Evolutionary conservation across 1,284 basidiomycete genomes (phyloP).

Genomic region (Sporisorium reilianum): DNA sequence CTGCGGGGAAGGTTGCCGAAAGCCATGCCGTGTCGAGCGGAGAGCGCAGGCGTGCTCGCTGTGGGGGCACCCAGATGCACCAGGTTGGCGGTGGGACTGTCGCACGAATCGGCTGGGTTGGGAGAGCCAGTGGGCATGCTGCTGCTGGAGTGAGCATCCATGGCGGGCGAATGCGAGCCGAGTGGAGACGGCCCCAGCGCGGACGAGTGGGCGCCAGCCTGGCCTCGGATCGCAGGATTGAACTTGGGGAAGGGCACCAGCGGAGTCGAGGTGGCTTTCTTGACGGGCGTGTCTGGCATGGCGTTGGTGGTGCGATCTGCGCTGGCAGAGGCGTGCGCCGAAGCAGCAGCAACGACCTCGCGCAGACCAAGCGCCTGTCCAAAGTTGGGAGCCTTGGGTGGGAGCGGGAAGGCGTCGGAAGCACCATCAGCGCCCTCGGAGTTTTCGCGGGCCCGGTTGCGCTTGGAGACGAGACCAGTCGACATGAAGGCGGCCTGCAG

Average conservation of each 20-base stretch:
- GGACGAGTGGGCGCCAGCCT: slow-evolving; percentile 11
- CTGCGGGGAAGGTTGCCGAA: slow-evolving; percentile 34
- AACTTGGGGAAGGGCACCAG: slow-evolving; percentile 49
- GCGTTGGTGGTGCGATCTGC: slow-evolving; percentile 26
- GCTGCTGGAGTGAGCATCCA: slow-evolving; percentile 15
- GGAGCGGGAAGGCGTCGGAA: slow-evolving; percentile 46
- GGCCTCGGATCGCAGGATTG: slow-evolving; percentile 28
- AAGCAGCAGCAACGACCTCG: slow-evolving; percentile 65
- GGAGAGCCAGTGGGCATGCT: slow-evolving; percentile 41
- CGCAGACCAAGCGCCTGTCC: slow-evolving; percentile 58
- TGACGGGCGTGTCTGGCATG: slow-evolving; percentile 71
- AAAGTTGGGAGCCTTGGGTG: slow-evolving; percentile 53
- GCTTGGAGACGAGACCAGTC: slow-evolving; percentile 70
- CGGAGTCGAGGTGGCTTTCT: slow-evolving; percentile 49
- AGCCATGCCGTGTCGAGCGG: slow-evolving; percentile 22
- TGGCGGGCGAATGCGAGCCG: slow-evolving; percentile 27
- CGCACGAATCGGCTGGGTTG: slow-evolving; percentile 42
- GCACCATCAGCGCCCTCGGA: slow-evolving; percentile 34
- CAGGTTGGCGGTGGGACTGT: slow-evolving; percentile 56
- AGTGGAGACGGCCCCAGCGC: slow-evolving; percentile 41
- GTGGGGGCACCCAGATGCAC: slow-evolving; percentile 35
- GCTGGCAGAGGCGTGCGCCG: slow-evolving; percentile 49
- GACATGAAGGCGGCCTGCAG: slow-evolving; percentile 71
- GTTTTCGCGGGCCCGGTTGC: slow-evolving; percentile 42
- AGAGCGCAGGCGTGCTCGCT: slow-evolving; percentile 34